phyloP scores from a whole-genome alignment of 257 asterid species.

The Penstemon barbatus region DNA sequence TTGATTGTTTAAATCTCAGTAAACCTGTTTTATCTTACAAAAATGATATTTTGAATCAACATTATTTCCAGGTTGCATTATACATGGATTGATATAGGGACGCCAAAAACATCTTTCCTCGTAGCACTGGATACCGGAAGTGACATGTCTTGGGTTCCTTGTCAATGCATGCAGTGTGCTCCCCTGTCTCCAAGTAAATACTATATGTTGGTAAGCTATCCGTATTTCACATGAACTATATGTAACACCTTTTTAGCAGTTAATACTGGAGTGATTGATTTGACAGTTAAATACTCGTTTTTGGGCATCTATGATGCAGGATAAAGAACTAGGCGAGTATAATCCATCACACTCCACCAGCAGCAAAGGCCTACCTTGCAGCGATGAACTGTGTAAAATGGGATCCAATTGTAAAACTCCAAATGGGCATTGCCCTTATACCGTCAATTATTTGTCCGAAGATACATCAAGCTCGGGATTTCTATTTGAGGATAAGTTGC shows the following conservation, averaged over 20 bases:
- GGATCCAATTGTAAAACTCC: constrained; percentile 55
- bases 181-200: constrained; percentile 69
- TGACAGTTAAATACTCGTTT: neutral
- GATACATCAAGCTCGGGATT: constrained; percentile 77
- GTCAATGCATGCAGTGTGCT: constrained; percentile 75
- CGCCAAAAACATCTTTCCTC: constrained; percentile 72
- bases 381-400: constrained; percentile 58
- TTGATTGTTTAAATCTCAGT: neutral
- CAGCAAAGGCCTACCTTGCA: constrained; percentile 65
- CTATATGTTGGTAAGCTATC: constrained; percentile 59
- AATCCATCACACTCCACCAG: constrained; percentile 67
- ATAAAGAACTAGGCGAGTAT: constrained; percentile 70
- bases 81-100: constrained; percentile 79
- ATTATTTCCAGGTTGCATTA: constrained; percentile 73
- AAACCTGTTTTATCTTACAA: neutral
- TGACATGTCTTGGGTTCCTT: constrained; percentile 84
- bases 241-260: too few relatives aligned
- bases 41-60: constrained; percentile 3
- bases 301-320: constrained; percentile 83
- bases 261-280: too few relatives aligned
- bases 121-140: constrained; percentile 91
- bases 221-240: neutral
- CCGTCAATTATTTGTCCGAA: constrained; percentile 45
- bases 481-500: constrained; percentile 72
- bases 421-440: constrained; percentile 69